Base-by-base conservation (phyloP, 495 filamentous ascomycete species). In the Entonaema liquescens region DNA sequence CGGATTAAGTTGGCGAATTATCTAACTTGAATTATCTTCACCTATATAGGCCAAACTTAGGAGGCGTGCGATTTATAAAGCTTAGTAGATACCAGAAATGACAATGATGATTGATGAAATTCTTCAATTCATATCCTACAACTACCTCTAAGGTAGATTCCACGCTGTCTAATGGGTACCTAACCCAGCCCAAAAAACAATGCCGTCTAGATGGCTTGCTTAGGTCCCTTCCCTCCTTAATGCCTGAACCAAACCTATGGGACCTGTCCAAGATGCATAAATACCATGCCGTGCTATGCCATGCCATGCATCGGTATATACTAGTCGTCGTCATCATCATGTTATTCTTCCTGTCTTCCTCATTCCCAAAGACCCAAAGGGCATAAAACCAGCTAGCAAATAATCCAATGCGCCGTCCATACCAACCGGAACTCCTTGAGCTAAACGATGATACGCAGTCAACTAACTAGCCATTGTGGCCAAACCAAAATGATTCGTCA, bases 1-100 rank as follows among this genome's bases (percentile, higher is more conserved):
- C 80, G 3, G 82, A 85, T 36, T 83, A 70, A n/a, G 49, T 6
- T 53, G 38, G 42, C 8, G 21, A 13, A 9, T 1, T 7, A 9
- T 33, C 31, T 33, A 9, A 9, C 0, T 19, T 42, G 5, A 17
- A 7, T 2, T 21, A 44, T 19, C n/a, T 12, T 19, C 13, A 38
- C 15, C 13, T 40, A 40, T 23, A 47, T 47, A 47, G 9, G 17
- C 2, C 4, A 23, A 11, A 9, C 21, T 12, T 47, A 47, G 19
- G 42, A 23, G 19, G 19, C 17, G 17, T 12, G 8, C 1, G 7
- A 13, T 47, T 21, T 47, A 13, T 9, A 12, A 5, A 23, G 42
- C 7, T 23, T 12, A 2, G 19, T 21, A 47, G 42, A 47, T 47
- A 47, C 42, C 42, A 47, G 42, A 11, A 47, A 47, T 47, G 42